phyloP scores from a whole-genome alignment of 2,329 filamentous ascomycete genomes.

The Xylaria sp. region DNA sequence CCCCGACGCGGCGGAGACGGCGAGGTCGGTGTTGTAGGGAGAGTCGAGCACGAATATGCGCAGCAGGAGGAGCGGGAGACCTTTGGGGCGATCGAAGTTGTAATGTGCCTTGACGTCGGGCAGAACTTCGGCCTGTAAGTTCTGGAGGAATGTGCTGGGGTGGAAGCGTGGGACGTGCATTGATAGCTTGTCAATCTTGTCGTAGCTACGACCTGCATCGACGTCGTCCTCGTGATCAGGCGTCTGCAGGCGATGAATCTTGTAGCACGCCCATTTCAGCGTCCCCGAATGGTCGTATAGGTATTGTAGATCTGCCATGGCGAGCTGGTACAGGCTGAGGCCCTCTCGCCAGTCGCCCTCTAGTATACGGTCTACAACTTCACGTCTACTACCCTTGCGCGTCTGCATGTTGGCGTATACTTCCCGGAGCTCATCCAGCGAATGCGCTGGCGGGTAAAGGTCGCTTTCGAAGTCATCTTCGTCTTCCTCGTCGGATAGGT shows the following conservation, averaged over 20 bases:
- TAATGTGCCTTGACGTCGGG: conserved; percentile 87
- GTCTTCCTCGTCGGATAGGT: conserved; percentile 57
- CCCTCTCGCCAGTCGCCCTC: conserved; percentile 77
- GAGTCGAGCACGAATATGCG: conserved; percentile 83
- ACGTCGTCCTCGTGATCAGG: conserved; percentile 54
- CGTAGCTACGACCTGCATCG: conserved; percentile 36
- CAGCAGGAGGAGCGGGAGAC: conserved; percentile 76
- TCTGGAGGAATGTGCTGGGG: conserved; percentile 80
- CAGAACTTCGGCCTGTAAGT: conserved; percentile 77
- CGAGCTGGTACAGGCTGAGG: conserved; percentile 72
- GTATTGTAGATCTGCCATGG: conserved; percentile 74
- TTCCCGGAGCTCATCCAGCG: conserved; percentile 72
- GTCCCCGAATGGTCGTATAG: conserved; percentile 72
- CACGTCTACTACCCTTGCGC: conserved; percentile 69
- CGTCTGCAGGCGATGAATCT: conserved; percentile 63
- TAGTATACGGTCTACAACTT: conserved; percentile 70
- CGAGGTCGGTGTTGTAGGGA: conserved; percentile 75
- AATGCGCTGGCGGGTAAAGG: conserved; percentile 74
- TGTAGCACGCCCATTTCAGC: conserved; percentile 72
- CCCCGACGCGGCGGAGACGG: conserved; percentile 49
- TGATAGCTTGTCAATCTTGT: conserved; percentile 57
- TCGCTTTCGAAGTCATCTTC: conserved; percentile 70
- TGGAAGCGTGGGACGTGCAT: conserved; percentile 76
- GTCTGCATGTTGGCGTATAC: conserved; percentile 70
- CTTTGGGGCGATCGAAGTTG: conserved; percentile 76